These are phyloP conservation scores for Paxillus involutus DNA, from an alignment of 768 basidiomycete genomes.

Conservation along the genomic window DNA sequence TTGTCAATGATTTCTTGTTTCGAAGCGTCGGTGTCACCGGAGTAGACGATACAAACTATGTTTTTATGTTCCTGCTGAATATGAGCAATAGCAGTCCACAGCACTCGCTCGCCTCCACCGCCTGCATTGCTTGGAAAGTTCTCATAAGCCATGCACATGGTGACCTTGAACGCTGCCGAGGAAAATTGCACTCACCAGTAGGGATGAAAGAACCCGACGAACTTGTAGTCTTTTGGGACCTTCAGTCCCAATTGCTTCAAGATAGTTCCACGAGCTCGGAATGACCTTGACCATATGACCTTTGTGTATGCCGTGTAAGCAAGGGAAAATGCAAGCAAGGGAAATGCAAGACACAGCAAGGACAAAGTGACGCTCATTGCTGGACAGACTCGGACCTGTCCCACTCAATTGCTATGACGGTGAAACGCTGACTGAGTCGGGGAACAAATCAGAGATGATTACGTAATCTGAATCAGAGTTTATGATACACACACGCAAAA, in stretches of 20 bases:
- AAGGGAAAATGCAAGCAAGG: conserved; percentile 11
- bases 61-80: conserved; percentile 68
- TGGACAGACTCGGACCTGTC: background rate
- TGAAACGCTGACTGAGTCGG: too few relatives aligned
- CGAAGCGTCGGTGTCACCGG: conserved; percentile 78
- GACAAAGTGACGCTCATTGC: conserved; percentile 12
- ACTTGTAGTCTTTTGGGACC: conserved; percentile 15
- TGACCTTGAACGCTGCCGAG: background rate
- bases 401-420: too few relatives aligned
- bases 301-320: conserved; percentile 26
- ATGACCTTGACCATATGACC: conserved; percentile 19
- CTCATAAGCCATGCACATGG: conserved; percentile 31
- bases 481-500: too few relatives aligned
- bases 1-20: conserved; percentile 81
- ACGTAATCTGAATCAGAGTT: too few relatives aligned
- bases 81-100: conserved; percentile 87
- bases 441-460: too few relatives aligned
- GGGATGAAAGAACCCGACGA: conserved; percentile 92
- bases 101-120: conserved; percentile 93
- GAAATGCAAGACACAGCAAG: conserved; percentile 16
- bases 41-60: conserved; percentile 80
- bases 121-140: conserved; percentile 77
- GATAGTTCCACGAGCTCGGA: conserved; percentile 17
- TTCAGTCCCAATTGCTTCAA: conserved; percentile 16
- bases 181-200: conserved; percentile 68